These are phyloP conservation scores for Puccinia triticina DNA, from an alignment of 1,284 basidiomycete genomes.

Conservation along the genomic window DNA sequence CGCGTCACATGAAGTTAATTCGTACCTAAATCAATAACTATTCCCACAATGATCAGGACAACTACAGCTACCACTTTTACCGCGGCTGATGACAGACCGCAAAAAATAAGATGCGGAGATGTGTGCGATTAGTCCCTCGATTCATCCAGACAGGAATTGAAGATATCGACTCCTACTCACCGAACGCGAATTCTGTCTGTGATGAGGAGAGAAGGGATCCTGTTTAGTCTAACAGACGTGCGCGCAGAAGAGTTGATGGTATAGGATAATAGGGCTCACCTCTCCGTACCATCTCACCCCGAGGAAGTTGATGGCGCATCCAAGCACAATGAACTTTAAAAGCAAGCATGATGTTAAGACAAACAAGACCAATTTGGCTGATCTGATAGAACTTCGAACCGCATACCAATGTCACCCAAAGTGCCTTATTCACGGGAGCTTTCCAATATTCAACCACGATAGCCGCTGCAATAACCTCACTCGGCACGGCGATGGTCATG, in stretches of 20 bases:
- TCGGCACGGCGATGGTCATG: slow-evolving; percentile 64
- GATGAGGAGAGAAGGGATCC: slow-evolving; percentile 34
- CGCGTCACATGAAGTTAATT: slow-evolving; percentile 63
- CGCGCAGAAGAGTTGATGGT: background rate
- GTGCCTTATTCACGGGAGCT: slow-evolving; percentile 53
- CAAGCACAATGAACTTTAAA: slow-evolving; percentile 47
- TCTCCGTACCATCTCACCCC: slow-evolving; percentile 73
- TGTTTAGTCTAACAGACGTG: background rate
- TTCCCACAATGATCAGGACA: slow-evolving; percentile 66
- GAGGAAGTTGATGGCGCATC: slow-evolving; percentile 54
- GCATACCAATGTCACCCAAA: slow-evolving; percentile 18
- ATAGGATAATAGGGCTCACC: slow-evolving; percentile 47
- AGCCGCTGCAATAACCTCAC: slow-evolving; percentile 52
- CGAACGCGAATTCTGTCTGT: slow-evolving; percentile 51
- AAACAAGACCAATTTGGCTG: background rate
- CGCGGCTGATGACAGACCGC: slow-evolving; percentile 15
- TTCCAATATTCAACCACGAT: slow-evolving; percentile 52
- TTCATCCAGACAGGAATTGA: background rate
- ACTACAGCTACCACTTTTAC: slow-evolving; percentile 62
- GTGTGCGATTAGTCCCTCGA: background rate
- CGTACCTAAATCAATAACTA: slow-evolving; percentile 73
- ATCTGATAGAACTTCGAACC: background rate
- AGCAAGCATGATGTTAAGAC: slow-evolving; percentile 48
- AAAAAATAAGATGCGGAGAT: background rate
- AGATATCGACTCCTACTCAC: background rate